phyloP scores from a whole-genome alignment of 2,329 filamentous ascomycete genomes.

The Trichoderma semiorbis region DNA sequence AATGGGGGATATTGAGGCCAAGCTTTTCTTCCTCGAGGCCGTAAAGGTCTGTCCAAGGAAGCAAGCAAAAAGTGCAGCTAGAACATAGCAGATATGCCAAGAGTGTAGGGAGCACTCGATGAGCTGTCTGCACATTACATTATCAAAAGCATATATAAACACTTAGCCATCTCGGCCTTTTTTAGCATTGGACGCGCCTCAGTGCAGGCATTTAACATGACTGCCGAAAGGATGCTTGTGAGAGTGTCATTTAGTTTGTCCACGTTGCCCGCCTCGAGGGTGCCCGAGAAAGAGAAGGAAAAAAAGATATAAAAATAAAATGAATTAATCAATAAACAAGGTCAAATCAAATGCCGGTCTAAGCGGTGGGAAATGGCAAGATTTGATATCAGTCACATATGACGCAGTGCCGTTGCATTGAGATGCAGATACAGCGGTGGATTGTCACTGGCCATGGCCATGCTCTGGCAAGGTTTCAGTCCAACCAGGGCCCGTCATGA shows the following conservation, averaged over 20 bases:
- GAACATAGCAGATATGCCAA: neutral
- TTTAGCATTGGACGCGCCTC: neutral
- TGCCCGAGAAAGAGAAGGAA: neutral
- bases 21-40: neutral
- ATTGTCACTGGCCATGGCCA: neutral
- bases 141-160: neutral
- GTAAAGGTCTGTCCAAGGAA: neutral
- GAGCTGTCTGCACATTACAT: neutral
- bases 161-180: neutral
- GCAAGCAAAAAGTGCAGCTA: neutral
- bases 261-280: neutral
- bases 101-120: neutral
- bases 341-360: neutral
- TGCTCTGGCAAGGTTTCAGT: constrained; percentile 1
- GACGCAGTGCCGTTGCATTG: constrained; percentile 4
- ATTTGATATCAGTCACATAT: neutral
- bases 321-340: neutral
- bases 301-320: neutral
- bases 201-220: too few species aligned
- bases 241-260: neutral
- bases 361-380: neutral
- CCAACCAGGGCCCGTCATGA: neutral
- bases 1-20: neutral
- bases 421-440: neutral
- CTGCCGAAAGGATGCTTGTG: too few species aligned